phyloP scores from a whole-genome alignment of 2,329 filamentous ascomycete genomes.

The Aureobasidium sp. region DNA sequence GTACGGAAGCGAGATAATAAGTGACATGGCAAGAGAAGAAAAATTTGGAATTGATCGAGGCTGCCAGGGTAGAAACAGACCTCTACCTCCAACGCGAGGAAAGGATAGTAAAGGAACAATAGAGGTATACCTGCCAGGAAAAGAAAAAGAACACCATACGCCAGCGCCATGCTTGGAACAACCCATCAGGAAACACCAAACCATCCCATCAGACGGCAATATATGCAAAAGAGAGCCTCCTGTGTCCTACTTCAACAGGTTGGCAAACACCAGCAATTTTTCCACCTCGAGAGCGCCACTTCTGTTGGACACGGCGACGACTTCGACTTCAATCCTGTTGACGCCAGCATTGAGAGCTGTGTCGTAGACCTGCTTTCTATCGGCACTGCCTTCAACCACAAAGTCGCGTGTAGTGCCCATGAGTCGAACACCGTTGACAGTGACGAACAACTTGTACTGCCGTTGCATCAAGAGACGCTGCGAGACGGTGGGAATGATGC shows the following conservation, averaged over 20 bases:
- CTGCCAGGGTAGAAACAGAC: background rate
- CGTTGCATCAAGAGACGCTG: slow-evolving; percentile 46
- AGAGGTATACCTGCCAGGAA: slow-evolving; percentile 4
- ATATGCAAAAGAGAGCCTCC: background rate
- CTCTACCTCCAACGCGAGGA: background rate
- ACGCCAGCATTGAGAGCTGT: slow-evolving; percentile 62
- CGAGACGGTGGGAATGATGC: slow-evolving; percentile 61
- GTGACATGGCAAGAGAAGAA: background rate
- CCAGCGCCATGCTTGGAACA: background rate
- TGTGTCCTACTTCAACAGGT: slow-evolving; percentile 40
- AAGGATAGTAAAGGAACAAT: background rate
- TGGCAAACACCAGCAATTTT: slow-evolving; percentile 67
- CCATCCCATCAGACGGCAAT: background rate
- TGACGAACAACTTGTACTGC: slow-evolving; percentile 70
- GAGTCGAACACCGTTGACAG: slow-evolving; percentile 57
- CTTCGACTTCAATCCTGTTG: slow-evolving; percentile 71
- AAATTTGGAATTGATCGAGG: background rate
- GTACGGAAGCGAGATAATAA: background rate
- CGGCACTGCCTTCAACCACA: slow-evolving; percentile 24
- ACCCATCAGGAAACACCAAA: background rate
- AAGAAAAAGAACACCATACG: background rate
- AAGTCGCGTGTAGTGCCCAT: slow-evolving; percentile 45
- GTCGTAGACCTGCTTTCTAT: slow-evolving; percentile 65
- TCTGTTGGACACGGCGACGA: slow-evolving; percentile 58
- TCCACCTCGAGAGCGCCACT: slow-evolving; percentile 59